A percentile compares a stretch with the other conserved stretches of the same genome.
These are phyloP conservation scores for Cenchrus americanus DNA, from an alignment of 176 grass and related monocot species.

Conservation along the genomic window DNA sequence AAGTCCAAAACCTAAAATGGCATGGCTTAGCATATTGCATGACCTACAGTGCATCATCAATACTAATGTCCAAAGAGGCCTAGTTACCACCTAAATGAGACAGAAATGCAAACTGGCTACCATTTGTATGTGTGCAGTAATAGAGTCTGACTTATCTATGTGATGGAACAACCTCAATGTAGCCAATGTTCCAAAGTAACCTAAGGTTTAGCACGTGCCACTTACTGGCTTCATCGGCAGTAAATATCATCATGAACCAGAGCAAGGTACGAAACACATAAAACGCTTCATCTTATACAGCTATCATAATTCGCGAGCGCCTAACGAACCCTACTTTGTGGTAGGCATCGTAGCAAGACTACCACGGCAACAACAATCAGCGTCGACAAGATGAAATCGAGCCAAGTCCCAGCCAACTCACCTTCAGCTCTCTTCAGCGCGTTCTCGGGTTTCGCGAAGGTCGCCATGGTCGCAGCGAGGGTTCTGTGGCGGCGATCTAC, in stretches of 20 bases:
- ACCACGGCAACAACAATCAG: not conserved
- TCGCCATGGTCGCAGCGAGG: slow-evolving; percentile 64
- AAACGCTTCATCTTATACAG: not conserved
- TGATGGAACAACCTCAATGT: not conserved
- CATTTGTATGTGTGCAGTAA: not conserved
- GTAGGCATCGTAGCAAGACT: not conserved
- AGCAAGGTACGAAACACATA: not conserved
- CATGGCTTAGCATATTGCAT: not conserved
- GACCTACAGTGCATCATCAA: not conserved
- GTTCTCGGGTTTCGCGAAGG: slow-evolving; percentile 94
- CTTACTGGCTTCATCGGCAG: not conserved
- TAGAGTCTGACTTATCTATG: not conserved
- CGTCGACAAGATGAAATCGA: not conserved
- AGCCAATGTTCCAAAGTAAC: not conserved
- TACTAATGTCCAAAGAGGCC: not conserved
- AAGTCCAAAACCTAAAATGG: not conserved
- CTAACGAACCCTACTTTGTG: not conserved
- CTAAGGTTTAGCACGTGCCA: not conserved
- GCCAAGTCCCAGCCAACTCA: slow-evolving; percentile 13
- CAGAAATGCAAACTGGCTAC: not conserved
- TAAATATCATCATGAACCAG: not conserved
- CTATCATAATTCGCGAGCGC: not conserved
- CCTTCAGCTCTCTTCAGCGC: slow-evolving; percentile 94
- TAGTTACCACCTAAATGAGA: not conserved
- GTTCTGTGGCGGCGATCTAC: slow-evolving; percentile 53